phyloP scores from a whole-genome alignment of 495 filamentous ascomycete species.

The Xylaria longipes region DNA sequence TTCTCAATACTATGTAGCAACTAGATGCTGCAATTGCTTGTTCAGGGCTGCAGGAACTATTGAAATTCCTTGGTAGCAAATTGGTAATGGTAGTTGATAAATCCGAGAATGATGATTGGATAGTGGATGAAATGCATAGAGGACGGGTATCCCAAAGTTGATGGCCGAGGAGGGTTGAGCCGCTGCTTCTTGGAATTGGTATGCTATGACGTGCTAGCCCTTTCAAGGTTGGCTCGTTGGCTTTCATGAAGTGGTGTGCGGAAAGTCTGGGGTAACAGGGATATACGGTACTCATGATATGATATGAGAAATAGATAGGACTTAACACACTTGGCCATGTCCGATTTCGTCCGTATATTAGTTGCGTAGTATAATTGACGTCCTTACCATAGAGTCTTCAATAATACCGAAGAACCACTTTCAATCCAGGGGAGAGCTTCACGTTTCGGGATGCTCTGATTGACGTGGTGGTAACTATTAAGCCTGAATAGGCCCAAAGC shows the following conservation, averaged over 20 bases:
- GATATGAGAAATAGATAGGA: background rate
- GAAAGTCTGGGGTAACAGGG: slow-evolving; percentile 32
- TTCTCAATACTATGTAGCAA: background rate
- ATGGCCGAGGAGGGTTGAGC: background rate
- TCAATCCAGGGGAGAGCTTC: background rate
- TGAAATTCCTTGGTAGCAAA: background rate
- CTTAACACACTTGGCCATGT: background rate
- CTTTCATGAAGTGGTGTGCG: slow-evolving; percentile 16
- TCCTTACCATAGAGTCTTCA: background rate
- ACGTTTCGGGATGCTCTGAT: background rate
- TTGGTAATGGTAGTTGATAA: background rate
- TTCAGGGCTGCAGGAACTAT: slow-evolving; percentile 21
- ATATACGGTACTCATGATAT: slow-evolving; percentile 9
- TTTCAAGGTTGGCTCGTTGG: slow-evolving; percentile 19
- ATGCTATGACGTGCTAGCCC: slow-evolving; percentile 7
- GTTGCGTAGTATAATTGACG: background rate
- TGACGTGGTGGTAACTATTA: background rate
- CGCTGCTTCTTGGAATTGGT: slow-evolving; percentile 10
- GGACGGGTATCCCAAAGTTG: background rate
- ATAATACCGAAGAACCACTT: background rate
- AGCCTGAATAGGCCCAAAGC: background rate
- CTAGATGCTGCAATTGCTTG: background rate
- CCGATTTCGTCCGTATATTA: background rate
- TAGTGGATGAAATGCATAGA: background rate
- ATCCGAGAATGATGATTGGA: slow-evolving; percentile 12